phyloP scores from a whole-genome alignment of 2,329 filamentous ascomycete species.

The Penicillium sclerotigenum region DNA sequence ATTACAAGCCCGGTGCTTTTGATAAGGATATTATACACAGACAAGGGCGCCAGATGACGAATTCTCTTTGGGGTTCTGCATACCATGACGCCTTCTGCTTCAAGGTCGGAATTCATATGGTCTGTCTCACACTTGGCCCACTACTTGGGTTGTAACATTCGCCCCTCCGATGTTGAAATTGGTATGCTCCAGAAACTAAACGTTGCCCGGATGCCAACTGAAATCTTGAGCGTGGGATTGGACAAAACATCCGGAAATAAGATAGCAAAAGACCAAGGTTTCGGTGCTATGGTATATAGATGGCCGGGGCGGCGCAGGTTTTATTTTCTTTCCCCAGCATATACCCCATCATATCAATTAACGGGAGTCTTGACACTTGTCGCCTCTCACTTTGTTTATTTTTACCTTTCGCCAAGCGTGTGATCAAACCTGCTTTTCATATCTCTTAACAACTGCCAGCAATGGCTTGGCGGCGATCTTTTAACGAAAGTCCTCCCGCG shows the following conservation, averaged over 20 bases:
- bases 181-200: not conserved
- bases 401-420: not conserved
- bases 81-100: not conserved
- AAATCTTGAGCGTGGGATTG: not conserved
- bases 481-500: not conserved
- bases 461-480: not conserved
- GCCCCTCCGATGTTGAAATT: not conserved
- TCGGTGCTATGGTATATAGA: not conserved
- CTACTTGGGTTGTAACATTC: not conserved
- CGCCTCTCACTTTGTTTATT: not conserved
- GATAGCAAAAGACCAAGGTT: not conserved
- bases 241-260: not conserved
- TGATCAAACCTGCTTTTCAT: not conserved
- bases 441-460: not conserved
- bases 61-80: not conserved
- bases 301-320: not conserved
- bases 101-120: not conserved
- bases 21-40: not conserved
- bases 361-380: not conserved
- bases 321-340: not conserved
- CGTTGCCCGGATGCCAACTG: not conserved
- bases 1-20: not conserved
- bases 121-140: not conserved
- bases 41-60: not conserved
- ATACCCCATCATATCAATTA: not conserved